phyloP scores from a whole-genome alignment of 148 eudicot genomes.

The Cornus kousa region DNA sequence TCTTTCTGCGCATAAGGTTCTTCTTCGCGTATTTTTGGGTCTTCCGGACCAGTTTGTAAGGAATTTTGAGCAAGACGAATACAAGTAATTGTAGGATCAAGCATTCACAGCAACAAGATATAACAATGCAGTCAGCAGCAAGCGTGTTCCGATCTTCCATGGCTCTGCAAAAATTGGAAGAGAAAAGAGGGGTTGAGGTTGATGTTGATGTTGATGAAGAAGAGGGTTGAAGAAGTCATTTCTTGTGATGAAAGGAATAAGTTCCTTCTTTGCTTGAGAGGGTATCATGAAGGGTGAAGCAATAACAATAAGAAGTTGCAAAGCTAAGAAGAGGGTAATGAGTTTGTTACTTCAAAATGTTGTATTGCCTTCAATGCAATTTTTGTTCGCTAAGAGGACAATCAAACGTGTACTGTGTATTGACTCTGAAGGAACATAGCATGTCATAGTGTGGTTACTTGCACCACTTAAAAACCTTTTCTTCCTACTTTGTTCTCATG shows the following conservation, averaged over 20 bases:
- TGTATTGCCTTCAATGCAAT: background rate
- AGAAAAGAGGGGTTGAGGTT: conserved; percentile 1
- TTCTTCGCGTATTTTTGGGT: conserved; percentile 38
- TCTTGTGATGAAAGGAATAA: conserved; percentile 37
- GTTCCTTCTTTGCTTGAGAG: conserved; percentile 38
- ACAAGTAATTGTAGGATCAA: conserved; percentile 51
- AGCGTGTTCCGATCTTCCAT: conserved; percentile 64
- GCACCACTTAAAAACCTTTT: no score
- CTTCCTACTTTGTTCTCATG: background rate
- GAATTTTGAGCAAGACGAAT: conserved; percentile 58
- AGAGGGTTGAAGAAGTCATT: conserved; percentile 32
- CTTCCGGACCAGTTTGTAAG: conserved; percentile 41
- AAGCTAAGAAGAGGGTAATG: conserved; percentile 22
- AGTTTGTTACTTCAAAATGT: conserved; percentile 14
- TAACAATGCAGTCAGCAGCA: conserved; percentile 66
- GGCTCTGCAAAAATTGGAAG: background rate
- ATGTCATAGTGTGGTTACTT: background rate
- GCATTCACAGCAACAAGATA: conserved; percentile 92
- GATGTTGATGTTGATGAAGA: background rate
- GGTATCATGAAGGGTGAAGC: conserved; percentile 65
- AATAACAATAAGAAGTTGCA: conserved; percentile 27
- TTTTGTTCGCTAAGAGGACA: background rate
- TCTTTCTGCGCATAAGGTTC: conserved; percentile 36
- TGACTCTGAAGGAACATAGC: background rate
- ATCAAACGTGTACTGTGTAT: background rate